These are phyloP conservation scores for Sporothrix curviconia DNA, from an alignment of 2,329 filamentous ascomycete genomes.

Conservation along the genomic window DNA sequence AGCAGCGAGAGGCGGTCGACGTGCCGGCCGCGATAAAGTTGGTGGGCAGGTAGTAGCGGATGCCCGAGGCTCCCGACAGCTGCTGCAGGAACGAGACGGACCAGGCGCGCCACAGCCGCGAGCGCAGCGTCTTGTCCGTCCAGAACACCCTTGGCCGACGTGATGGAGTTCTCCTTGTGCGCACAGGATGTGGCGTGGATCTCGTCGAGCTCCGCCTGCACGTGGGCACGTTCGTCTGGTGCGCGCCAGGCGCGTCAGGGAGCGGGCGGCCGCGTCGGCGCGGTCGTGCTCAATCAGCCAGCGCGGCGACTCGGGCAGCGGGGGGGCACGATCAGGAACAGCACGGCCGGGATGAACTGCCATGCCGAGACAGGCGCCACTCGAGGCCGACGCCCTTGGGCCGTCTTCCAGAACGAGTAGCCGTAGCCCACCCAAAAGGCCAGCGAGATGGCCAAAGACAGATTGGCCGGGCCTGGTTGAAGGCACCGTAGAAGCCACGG, in stretches of 20 bases:
- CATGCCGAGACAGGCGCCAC: slow-evolving; percentile 29
- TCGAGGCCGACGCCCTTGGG: slow-evolving; percentile 26
- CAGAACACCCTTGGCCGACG: slow-evolving; percentile 26
- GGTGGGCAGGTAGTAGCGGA: slow-evolving; percentile 32
- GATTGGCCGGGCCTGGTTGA: slow-evolving; percentile 21
- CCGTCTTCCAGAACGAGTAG: slow-evolving; percentile 29
- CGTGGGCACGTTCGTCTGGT: slow-evolving; percentile 19
- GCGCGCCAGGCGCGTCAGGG: slow-evolving; percentile 26
- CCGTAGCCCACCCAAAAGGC: slow-evolving; percentile 29
- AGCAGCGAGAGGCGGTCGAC: slow-evolving; percentile 26
- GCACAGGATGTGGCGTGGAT: slow-evolving; percentile 27
- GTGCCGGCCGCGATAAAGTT: slow-evolving; percentile 30
- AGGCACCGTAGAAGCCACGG: slow-evolving; percentile 20
- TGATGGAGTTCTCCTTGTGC: slow-evolving; percentile 24
- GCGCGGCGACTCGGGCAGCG: slow-evolving; percentile 30
- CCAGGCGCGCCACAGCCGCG: slow-evolving; percentile 30
- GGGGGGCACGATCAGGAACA: slow-evolving; percentile 27
- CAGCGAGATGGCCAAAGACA: slow-evolving; percentile 20
- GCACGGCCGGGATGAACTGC: slow-evolving; percentile 29
- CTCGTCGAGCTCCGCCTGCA: slow-evolving; percentile 26
- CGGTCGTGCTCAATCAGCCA: slow-evolving; percentile 30
- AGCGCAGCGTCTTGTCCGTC: slow-evolving; percentile 27
- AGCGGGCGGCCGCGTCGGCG: slow-evolving; percentile 24
- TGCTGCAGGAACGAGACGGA: slow-evolving; percentile 30
- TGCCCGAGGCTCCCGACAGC: slow-evolving; percentile 32